A percentile compares a stretch with the other conserved stretches of the same genome.
Conservation (phyloP, 2,329 filamentous ascomycete species). For the Alternaria postmessia region DNA sequence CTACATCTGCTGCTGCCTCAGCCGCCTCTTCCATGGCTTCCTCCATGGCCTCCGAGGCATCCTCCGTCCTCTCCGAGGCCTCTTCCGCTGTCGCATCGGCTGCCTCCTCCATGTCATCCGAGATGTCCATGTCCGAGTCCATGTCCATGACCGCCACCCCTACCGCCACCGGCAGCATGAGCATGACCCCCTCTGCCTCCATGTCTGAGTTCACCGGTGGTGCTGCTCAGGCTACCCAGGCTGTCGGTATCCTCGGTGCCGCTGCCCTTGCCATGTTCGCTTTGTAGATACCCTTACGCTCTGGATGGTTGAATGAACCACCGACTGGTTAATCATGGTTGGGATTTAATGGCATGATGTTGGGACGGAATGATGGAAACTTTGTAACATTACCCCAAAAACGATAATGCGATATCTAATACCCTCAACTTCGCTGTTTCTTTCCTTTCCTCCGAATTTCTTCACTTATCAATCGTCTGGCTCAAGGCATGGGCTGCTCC, state of each 20-base stretch:
- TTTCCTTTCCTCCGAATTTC: too few relatives aligned
- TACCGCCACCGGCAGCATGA: constrained; percentile 7
- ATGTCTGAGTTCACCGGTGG: constrained; percentile 45
- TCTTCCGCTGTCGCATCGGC: constrained; percentile 18
- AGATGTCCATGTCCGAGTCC: constrained; percentile 10
- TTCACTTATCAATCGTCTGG: too few relatives aligned
- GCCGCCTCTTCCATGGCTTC: constrained; percentile 17
- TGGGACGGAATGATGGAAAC: too few relatives aligned
- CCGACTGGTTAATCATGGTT: not conserved
- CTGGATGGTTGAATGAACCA: not conserved
- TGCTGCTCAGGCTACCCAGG: constrained; percentile 44
- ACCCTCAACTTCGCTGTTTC: too few relatives aligned
- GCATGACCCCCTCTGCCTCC: constrained; percentile 15
- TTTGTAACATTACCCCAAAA: too few relatives aligned
- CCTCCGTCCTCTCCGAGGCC: constrained; percentile 19
- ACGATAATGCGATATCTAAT: not conserved
- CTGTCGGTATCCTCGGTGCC: constrained; percentile 45
- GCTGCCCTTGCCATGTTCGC: constrained; percentile 47
- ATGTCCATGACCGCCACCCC: constrained; percentile 18
- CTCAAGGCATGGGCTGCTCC: too few relatives aligned
- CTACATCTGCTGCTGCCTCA: constrained; percentile 7
- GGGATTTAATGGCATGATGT: constrained; percentile 10
- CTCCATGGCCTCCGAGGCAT: constrained; percentile 14
- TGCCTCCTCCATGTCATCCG: constrained; percentile 14
- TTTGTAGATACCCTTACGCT: constrained; percentile 36